Conservation (phyloP, 129 eudicot genomes). For the Centaurea solstitialis region DNA sequence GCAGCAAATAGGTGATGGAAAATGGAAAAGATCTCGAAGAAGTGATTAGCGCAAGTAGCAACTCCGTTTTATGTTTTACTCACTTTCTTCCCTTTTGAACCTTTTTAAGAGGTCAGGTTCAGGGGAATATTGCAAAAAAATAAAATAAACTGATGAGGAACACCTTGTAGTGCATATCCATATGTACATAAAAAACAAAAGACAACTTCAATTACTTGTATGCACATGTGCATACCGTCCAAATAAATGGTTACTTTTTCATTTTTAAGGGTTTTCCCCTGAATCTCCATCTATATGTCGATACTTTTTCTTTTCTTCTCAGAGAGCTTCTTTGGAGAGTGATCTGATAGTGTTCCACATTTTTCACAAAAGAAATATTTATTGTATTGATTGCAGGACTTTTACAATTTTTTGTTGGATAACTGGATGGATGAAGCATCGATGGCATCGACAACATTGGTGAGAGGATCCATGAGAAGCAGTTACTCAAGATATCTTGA, state of each 20-base stretch:
- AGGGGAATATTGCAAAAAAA: too few species aligned
- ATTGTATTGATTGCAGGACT: conserved; percentile 77
- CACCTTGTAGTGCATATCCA: too few species aligned
- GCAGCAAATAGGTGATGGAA: conserved; percentile 46
- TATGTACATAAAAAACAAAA: too few species aligned
- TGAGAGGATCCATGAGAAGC: conserved; percentile 29
- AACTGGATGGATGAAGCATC: conserved; percentile 51
- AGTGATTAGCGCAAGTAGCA: conserved; percentile 41
- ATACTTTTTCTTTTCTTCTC: background rate
- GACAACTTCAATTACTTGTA: too few species aligned
- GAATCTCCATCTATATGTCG: background rate
- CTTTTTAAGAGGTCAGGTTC: background rate
- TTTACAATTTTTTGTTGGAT: conserved; percentile 78
- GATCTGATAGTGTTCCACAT: too few species aligned
- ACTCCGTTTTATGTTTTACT: conserved; percentile 54
- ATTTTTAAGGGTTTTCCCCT: too few species aligned
- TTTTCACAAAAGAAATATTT: too few species aligned
- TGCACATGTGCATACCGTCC: too few species aligned
- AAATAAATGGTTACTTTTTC: too few species aligned
- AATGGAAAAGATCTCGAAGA: conserved; percentile 47
- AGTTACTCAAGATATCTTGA: conserved; percentile 60
- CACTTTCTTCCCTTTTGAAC: background rate
- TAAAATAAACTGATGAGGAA: too few species aligned
- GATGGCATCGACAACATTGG: conserved; percentile 36
- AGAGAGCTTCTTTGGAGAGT: background rate